Conservation (phyloP, 345 rosid species). For the Anacardium occidentale region DNA sequence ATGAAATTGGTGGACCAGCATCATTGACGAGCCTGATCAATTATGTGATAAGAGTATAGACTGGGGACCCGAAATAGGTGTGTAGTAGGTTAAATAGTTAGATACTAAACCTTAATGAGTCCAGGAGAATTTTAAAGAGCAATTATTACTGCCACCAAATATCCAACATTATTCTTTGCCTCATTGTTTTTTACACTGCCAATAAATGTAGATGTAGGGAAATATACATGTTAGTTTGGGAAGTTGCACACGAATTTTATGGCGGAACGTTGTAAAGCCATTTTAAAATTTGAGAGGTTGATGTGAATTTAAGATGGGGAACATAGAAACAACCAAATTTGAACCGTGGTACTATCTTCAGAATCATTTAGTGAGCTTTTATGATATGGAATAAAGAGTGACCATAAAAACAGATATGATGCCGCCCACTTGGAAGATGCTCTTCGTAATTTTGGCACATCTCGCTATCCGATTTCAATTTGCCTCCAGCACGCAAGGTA, state of each 20-base stretch:
- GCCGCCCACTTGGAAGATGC: too few species aligned
- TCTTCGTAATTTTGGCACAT: background rate
- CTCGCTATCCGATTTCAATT: background rate
- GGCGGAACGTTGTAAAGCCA: too few species aligned
- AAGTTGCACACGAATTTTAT: background rate
- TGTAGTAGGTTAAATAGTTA: background rate
- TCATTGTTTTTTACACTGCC: background rate
- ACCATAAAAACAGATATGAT: too few species aligned
- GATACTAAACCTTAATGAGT: background rate
- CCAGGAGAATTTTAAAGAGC: conserved; percentile 3
- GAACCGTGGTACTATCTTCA: background rate
- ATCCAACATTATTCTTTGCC: background rate
- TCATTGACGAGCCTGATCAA: background rate
- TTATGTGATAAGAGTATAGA: background rate
- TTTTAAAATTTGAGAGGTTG: too few species aligned
- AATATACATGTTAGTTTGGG: too few species aligned
- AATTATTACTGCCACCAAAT: background rate
- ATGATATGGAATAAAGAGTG: background rate
- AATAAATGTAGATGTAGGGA: background rate
- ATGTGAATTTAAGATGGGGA: background rate
- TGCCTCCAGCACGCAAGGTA: background rate
- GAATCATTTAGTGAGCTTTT: background rate
- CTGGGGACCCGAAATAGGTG: background rate
- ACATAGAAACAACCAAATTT: background rate
- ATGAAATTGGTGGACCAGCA: background rate